A percentile compares a stretch with the other conserved stretches of the same genome.
Conservation (phyloP, 106 monocot species). For the Dendrobium officinale region DNA sequence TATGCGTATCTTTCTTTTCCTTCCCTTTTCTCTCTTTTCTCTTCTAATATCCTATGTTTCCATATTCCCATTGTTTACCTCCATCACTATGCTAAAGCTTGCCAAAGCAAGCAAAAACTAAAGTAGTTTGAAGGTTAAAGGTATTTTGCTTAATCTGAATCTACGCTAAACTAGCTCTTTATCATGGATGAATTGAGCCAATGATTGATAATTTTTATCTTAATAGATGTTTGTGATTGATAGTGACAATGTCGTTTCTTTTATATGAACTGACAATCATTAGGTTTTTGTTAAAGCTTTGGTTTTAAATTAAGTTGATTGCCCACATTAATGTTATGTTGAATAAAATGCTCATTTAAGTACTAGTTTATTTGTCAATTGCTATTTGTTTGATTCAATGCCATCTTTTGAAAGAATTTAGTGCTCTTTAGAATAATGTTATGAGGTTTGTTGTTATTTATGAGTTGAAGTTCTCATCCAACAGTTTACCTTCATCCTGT, state of each 20-base stretch:
- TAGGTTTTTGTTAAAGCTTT: neutral
- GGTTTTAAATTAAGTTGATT: neutral
- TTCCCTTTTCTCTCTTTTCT: too few species aligned
- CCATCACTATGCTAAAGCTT: neutral
- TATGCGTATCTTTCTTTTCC: too few species aligned
- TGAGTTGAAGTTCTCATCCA: too few species aligned
- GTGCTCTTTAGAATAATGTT: too few species aligned
- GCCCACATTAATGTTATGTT: neutral
- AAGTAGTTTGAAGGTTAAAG: neutral
- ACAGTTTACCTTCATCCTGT: too few species aligned
- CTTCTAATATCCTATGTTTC: too few species aligned
- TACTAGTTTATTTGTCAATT: too few species aligned
- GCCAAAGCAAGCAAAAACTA: neutral
- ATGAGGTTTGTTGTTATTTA: too few species aligned
- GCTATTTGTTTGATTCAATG: too few species aligned
- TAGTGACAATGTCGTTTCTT: neutral
- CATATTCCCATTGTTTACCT: too few species aligned
- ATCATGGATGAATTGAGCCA: neutral
- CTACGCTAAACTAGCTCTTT: neutral
- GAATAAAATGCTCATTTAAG: too few species aligned
- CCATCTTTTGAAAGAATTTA: too few species aligned
- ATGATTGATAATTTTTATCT: neutral
- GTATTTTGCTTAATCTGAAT: neutral
- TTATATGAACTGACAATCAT: neutral
- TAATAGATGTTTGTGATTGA: neutral